Base-by-base conservation (phyloP, 805 yeast genomes). In the Candida pseudoglaebosa region DNA sequence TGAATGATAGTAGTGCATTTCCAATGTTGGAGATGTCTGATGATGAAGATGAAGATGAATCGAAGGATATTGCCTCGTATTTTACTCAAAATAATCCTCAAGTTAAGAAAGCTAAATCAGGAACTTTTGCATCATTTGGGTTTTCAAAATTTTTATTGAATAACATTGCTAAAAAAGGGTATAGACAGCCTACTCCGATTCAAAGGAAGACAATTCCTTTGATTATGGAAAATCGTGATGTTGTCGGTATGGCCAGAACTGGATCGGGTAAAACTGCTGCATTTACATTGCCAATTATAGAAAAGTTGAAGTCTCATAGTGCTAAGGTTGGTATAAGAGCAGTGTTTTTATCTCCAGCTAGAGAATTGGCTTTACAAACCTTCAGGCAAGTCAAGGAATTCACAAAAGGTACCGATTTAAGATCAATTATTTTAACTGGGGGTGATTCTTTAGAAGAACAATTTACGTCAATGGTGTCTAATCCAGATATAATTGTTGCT, bases 231-330 rank as follows among this genome's bases (percentile, higher is more conserved):
- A 84, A 80, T 39, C 74, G 95, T 55, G 99, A 93, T 64, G 95
- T 93, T 30, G 99, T 93, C 12, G 99, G 97, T 57, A 93, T 93
- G 99, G 99, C 99, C 12, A 77, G 99, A 56, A 93, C 99, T 0
- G 99, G 99, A 53, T 86, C 96, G 18, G 99, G 99, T 72, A 93
- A 93, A 58, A 93, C 99, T 0, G 99, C 99, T 6, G 98, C 99
- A 1, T 93, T 93, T 58, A 76, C 87, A 15, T 65, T 93, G 39
- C 99, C 99, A 3, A 72, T 93, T 69, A 73, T 93, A 47, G 97
- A 93, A 52, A 82, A 77, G 55, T 71, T 91, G 49, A 87, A 86
- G 59, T 62, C 79, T 2, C 97, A 91, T 57, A 78, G 85, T 32
- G 89, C 95, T 21, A 84, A 80, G 56, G 83, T 85, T 32, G 99